A percentile compares a stretch with the other conserved stretches of the same genome.
Conservation (phyloP, 2,329 filamentous ascomycete genomes). For the Fusarium palustre region DNA sequence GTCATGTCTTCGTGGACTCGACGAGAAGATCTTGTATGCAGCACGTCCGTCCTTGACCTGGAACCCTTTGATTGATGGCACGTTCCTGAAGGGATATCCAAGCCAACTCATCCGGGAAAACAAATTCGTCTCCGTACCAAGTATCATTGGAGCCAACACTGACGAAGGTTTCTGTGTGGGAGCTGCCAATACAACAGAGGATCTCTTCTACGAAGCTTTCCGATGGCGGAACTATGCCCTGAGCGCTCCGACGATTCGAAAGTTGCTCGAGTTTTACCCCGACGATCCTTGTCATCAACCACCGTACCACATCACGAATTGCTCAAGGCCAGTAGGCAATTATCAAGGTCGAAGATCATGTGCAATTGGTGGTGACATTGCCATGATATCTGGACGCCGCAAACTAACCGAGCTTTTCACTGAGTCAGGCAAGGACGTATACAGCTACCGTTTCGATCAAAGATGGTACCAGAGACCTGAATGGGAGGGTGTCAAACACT, state of each 20-base stretch:
- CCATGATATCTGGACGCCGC: constrained; percentile 61
- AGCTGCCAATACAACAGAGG: constrained; percentile 55
- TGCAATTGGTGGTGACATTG: constrained; percentile 60
- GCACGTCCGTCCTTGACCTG: constrained; percentile 54
- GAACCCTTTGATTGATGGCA: constrained; percentile 60
- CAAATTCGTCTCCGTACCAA: constrained; percentile 58
- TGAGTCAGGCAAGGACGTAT: constrained; percentile 52
- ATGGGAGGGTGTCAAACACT: constrained; percentile 59
- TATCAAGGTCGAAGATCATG: constrained; percentile 59
- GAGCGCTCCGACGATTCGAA: constrained; percentile 57
- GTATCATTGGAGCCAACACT: constrained; percentile 61
- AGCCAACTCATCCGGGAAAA: constrained; percentile 58
- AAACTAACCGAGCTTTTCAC: constrained; percentile 59
- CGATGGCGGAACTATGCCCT: constrained; percentile 60
- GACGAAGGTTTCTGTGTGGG: constrained; percentile 61
- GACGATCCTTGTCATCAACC: constrained; percentile 60
- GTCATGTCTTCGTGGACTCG: constrained; percentile 52
- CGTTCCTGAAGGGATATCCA: constrained; percentile 61
- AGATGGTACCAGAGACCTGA: constrained; percentile 56
- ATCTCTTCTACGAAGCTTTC: constrained; percentile 52
- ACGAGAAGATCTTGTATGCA: constrained; percentile 50
- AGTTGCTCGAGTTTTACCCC: constrained; percentile 60
- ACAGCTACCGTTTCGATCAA: constrained; percentile 64
- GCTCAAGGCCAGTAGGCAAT: constrained; percentile 35
- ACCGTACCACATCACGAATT: constrained; percentile 50